Percentiles rank a stretch among this genome's conserved stretches.
Evolutionary conservation across 495 filamentous ascomycete genomes (phyloP).

Genomic region (Friedmanniomyces endolithicus): DNA sequence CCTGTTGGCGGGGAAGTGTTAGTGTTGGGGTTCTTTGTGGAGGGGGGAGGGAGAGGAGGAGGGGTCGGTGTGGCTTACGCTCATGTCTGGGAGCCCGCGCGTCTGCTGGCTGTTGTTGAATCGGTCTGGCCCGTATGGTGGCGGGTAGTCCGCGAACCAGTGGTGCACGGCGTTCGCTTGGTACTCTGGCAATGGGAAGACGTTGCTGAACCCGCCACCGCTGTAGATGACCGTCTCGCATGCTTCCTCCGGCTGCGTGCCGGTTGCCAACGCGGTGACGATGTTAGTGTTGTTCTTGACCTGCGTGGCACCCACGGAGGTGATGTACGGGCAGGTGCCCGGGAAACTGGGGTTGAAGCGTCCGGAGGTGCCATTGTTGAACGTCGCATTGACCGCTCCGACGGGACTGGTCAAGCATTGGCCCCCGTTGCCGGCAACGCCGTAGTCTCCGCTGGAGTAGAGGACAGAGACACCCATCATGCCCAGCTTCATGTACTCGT

Average conservation of each 20-base stretch:
- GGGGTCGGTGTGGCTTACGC: slow-evolving; percentile 24
- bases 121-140: slow-evolving; percentile 28
- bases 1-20: slow-evolving; percentile 44
- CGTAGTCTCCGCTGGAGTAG: slow-evolving; percentile 49
- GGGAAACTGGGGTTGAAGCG: slow-evolving; percentile 62
- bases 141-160: slow-evolving; percentile 39
- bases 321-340: slow-evolving; percentile 38
- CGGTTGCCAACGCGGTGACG: slow-evolving; percentile 1
- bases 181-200: slow-evolving; percentile 48
- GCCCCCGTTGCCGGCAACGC: slow-evolving; percentile 53
- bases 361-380: slow-evolving; percentile 35
- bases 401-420: slow-evolving; percentile 23
- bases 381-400: slow-evolving; percentile 49
- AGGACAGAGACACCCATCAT: slow-evolving; percentile 50
- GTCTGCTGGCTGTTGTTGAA: slow-evolving; percentile 41
- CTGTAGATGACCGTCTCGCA: slow-evolving; percentile 17
- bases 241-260: slow-evolving; percentile 13
- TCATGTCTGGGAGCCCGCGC: slow-evolving; percentile 61
- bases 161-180: slow-evolving; percentile 39
- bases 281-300: slow-evolving; percentile 29
- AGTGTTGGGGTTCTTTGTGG: slow-evolving; percentile 44
- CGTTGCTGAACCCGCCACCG: slow-evolving; percentile 58
- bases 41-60: background rate
- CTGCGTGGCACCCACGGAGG: slow-evolving; percentile 48
- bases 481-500: slow-evolving; percentile 52